Base-by-base conservation (phyloP, 495 filamentous ascomycete genomes). In the Cudoniella acicularis region DNA sequence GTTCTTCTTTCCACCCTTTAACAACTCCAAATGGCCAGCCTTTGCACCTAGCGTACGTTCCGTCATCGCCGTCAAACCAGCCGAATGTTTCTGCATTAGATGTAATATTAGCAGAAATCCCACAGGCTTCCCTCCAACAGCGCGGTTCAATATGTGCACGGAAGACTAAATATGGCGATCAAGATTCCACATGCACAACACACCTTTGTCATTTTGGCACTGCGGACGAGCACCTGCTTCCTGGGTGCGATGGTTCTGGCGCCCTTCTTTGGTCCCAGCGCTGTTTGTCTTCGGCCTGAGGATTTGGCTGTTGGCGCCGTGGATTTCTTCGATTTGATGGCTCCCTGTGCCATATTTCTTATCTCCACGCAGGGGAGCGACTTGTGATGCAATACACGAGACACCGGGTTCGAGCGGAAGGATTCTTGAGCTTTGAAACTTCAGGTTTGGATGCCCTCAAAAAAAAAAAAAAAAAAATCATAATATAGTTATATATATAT, bases 11-110 rank as follows among this genome's bases (percentile, higher is more conserved):
- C 82, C 85, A 2, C 83, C 85, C 58, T 77, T 73, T 59, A 91
- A 67, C 70, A 91, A 41, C 69, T 91, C 88, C 61, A 90, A 64
- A 79, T 92, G 88, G 3, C 88, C 88, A 42, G 87, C 88, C 67
- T 83, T 85, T 48, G 81, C 73, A 3, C 84, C 88, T 21, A 92
- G 75, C 63, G 70, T 79, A 57, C 82, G 76, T 66, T 91, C 88
- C 57, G 87, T 90, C 71, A 80, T 79, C 0, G 76, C 75, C 2
- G 78, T 79, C 20, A 91, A 73, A 0, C 87, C 86, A 0, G 84
- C 77, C 0, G 84, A 76, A 50, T 85, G 75, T 81, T 88, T 89
- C 86, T 87, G 61, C 59, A n/a, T n/a, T n/a, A n/a, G n/a, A n/a
- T n/a, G n/a, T n/a, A n/a, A n/a, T n/a, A n/a, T n/a, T n/a, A n/a